Evolutionary conservation across 1,284 basidiomycete species (phyloP).

Genomic region (Tremellales sp.): DNA sequence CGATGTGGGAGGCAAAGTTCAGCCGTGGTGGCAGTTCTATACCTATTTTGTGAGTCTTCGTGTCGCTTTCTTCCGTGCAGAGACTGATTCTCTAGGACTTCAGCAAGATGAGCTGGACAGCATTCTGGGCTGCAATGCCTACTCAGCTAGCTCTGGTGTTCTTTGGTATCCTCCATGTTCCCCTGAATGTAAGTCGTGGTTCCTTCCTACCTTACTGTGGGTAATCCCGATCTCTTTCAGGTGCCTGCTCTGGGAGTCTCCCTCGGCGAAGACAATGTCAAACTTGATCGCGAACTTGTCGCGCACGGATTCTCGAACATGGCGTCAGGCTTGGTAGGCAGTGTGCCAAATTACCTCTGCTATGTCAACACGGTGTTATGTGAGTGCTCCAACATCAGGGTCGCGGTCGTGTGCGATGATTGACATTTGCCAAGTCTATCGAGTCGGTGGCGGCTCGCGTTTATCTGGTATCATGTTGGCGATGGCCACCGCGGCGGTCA

Average conservation of each 20-base stretch:
- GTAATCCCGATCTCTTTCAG: slow-evolving; percentile 9
- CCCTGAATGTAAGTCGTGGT: slow-evolving; percentile 61
- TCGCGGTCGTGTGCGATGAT: background rate
- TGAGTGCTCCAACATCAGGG: slow-evolving; percentile 30
- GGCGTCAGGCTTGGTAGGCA: slow-evolving; percentile 71
- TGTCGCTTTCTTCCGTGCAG: background rate
- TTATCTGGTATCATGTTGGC: slow-evolving; percentile 84
- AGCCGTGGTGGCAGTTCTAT: slow-evolving; percentile 80
- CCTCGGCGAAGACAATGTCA: slow-evolving; percentile 77
- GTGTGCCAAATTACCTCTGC: slow-evolving; percentile 56
- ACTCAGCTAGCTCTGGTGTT: slow-evolving; percentile 46
- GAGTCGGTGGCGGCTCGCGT: slow-evolving; percentile 83
- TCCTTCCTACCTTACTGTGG: background rate
- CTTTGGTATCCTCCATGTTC: slow-evolving; percentile 78
- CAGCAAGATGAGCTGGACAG: slow-evolving; percentile 57
- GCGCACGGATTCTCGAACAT: slow-evolving; percentile 92
- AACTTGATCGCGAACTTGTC: slow-evolving; percentile 88
- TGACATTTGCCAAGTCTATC: slow-evolving; percentile 66
- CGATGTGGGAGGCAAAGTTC: slow-evolving; percentile 61
- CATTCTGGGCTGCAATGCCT: slow-evolving; percentile 71
- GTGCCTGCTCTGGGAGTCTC: slow-evolving; percentile 93
- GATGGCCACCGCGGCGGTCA: slow-evolving; percentile 64
- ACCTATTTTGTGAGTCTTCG: slow-evolving; percentile 60
- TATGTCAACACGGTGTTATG: slow-evolving; percentile 84
- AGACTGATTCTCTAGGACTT: slow-evolving; percentile 52